A percentile compares a stretch with the other conserved stretches of the same genome.
phyloP scores from a whole-genome alignment of 257 asterid species.

The Marsdenia floribunda region DNA sequence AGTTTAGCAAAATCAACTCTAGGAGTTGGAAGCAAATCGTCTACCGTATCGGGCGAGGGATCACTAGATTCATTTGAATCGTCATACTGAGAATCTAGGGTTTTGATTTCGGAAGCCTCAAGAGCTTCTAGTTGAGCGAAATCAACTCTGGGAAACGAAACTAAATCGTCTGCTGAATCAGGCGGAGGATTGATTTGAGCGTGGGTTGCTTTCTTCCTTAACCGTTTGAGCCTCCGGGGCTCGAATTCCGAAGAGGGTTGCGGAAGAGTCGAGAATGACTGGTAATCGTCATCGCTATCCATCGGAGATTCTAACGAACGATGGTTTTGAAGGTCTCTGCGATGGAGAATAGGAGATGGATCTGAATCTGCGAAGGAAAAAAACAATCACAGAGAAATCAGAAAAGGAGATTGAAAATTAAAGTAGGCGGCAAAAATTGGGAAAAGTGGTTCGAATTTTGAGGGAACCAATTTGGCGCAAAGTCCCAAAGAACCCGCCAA shows the following conservation, averaged over 20 bases:
- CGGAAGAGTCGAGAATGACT: slow-evolving; percentile 31
- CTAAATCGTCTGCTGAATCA: slow-evolving; percentile 12
- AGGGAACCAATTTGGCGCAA: slow-evolving; percentile 11
- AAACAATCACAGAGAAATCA: too few species aligned
- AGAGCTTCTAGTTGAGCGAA: slow-evolving; percentile 25
- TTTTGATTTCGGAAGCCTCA: slow-evolving; percentile 19
- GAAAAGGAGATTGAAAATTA: not conserved
- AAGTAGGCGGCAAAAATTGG: slow-evolving; percentile 17
- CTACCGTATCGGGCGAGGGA: slow-evolving; percentile 9
- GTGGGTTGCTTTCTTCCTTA: slow-evolving; percentile 47
- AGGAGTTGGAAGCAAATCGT: slow-evolving; percentile 19
- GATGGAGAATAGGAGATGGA: not conserved
- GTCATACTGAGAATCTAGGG: slow-evolving; percentile 14
- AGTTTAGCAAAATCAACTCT: slow-evolving; percentile 28
- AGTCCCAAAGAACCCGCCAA: slow-evolving; percentile 12
- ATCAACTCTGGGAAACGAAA: slow-evolving; percentile 26
- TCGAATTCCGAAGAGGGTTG: slow-evolving; percentile 39
- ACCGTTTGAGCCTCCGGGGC: slow-evolving; percentile 60
- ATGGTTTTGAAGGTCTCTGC: not conserved
- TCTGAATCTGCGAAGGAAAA: not conserved
- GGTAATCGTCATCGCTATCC: slow-evolving; percentile 78
- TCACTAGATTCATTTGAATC: slow-evolving; percentile 30
- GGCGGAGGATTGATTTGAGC: slow-evolving; percentile 4
- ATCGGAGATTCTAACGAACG: slow-evolving; percentile 23
- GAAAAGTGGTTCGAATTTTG: slow-evolving; percentile 6